phyloP scores from a whole-genome alignment of 83 land plant genomes.

The Picea mariana region DNA sequence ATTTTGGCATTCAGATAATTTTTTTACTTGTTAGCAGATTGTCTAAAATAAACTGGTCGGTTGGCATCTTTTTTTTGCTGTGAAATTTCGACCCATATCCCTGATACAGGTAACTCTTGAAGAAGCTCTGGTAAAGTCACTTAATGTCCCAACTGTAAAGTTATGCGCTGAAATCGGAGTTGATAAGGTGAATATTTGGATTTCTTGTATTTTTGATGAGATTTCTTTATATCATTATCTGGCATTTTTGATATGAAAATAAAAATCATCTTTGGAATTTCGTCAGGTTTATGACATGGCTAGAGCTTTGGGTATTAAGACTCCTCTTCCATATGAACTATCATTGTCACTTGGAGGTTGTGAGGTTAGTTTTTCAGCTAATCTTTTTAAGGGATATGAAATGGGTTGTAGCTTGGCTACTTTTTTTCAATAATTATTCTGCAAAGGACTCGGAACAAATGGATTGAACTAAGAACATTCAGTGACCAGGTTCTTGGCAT shows the following conservation, averaged over 20 bases:
- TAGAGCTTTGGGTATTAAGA: constrained; percentile 39
- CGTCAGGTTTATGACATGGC: constrained; percentile 40
- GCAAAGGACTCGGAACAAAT: neutral
- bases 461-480: neutral
- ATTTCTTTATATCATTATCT: neutral
- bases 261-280: neutral
- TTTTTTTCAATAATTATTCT: neutral
- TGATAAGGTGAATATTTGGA: constrained; percentile 29
- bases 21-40: neutral
- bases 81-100: neutral
- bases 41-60: neutral
- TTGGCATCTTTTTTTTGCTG: neutral
- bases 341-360: constrained; percentile 51
- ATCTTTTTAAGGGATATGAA: neutral
- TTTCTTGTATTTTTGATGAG: neutral
- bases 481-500: neutral
- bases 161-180: constrained; percentile 51
- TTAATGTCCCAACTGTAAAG: constrained; percentile 50
- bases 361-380: constrained; percentile 26
- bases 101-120: constrained; percentile 12
- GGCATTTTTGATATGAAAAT: neutral
- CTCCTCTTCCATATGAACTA: constrained; percentile 40
- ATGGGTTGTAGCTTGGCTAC: neutral
- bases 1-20: too few species aligned
- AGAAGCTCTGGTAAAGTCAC: constrained; percentile 30